Percentiles rank a stretch among this genome's conserved stretches.
Evolutionary conservation across 2,329 filamentous ascomycete genomes (phyloP).

Genomic region (Colletotrichum neosansevieriae): DNA sequence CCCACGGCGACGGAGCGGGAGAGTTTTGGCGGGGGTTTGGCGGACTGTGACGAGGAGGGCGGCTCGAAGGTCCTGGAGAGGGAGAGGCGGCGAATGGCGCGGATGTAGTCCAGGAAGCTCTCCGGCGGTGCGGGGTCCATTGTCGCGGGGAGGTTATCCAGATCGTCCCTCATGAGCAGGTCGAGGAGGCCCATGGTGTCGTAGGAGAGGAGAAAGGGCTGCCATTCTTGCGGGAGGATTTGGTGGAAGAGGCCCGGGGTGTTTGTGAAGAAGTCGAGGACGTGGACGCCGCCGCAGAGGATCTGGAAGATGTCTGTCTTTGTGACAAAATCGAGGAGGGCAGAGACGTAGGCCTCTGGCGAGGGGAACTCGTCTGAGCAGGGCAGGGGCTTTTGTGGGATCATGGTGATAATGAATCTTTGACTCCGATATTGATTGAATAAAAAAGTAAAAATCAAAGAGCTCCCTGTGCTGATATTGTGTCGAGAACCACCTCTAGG

Average conservation of each 20-base stretch:
- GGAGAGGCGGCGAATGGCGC: slow-evolving; percentile 75
- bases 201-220: slow-evolving; percentile 77
- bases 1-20: slow-evolving; percentile 82
- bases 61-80: slow-evolving; percentile 70
- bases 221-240: slow-evolving; percentile 84
- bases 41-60: slow-evolving; percentile 50
- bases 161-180: slow-evolving; percentile 82
- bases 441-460: no score
- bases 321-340: slow-evolving; percentile 80
- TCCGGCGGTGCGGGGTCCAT: slow-evolving; percentile 55
- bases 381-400: slow-evolving; percentile 71
- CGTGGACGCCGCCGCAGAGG: slow-evolving; percentile 96
- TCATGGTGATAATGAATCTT: slow-evolving; percentile 51
- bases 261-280: slow-evolving; percentile 93
- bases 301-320: slow-evolving; percentile 83
- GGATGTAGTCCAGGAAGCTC: slow-evolving; percentile 79
- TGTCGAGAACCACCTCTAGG: no score
- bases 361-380: slow-evolving; percentile 76
- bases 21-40: slow-evolving; percentile 64
- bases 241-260: slow-evolving; percentile 85
- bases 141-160: slow-evolving; percentile 56
- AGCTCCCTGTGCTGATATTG: no score
- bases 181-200: slow-evolving; percentile 83
- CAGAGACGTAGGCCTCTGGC: slow-evolving; percentile 82
- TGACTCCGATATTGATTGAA: no score